Percentiles rank a stretch among this genome's conserved stretches.
These are phyloP conservation scores for Aspergillus pseudonomiae DNA, from an alignment of 2,329 filamentous ascomycete genomes.

Conservation along the genomic window DNA sequence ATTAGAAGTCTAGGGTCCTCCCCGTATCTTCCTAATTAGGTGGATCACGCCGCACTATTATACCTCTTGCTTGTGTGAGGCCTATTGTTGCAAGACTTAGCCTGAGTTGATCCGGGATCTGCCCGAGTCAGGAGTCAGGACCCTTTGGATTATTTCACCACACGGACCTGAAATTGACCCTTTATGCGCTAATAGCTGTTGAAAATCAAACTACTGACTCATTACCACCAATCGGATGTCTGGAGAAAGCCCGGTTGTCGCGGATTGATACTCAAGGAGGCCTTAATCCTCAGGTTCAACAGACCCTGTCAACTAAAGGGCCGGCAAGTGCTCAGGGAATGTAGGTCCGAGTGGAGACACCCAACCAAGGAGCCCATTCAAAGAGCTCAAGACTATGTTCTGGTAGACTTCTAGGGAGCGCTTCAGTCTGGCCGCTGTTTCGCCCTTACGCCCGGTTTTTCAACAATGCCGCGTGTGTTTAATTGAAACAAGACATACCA, in stretches of 20 bases:
- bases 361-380: not conserved
- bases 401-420: not conserved
- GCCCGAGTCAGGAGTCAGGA: not conserved
- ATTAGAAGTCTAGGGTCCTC: not conserved
- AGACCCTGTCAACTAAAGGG: not conserved
- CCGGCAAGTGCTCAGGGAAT: not conserved
- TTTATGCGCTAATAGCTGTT: not conserved
- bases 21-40: not conserved
- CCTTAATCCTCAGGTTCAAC: not conserved
- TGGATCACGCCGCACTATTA: not conserved
- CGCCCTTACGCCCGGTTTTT: too few relatives aligned
- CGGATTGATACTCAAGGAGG: not conserved
- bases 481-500: conserved; percentile 5
- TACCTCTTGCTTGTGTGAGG: not conserved
- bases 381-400: not conserved
- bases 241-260: not conserved
- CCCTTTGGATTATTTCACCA: not conserved
- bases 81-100: not conserved
- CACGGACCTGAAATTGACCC: not conserved
- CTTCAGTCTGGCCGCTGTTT: not conserved
- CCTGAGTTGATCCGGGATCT: not conserved
- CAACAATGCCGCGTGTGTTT: not conserved
- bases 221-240: not conserved
- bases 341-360: not conserved
- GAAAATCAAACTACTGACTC: not conserved